Evolutionary conservation across 1,139 yeast genomes (phyloP).

Genomic region (Pichia sp.): DNA sequence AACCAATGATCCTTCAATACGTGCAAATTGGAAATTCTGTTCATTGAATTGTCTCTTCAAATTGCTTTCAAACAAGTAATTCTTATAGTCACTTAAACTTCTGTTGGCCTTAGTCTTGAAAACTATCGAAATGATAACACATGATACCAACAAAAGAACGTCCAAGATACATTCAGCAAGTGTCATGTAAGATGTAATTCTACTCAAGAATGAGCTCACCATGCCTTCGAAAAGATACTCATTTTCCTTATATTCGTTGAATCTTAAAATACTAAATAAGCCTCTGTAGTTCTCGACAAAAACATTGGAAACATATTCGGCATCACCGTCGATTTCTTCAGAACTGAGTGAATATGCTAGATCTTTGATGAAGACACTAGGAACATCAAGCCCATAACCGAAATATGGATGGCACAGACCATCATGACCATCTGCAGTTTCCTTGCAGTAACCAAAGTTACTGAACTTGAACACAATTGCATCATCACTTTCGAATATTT

Average conservation of each 20-base stretch:
- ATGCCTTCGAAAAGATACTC: slow-evolving; percentile 3
- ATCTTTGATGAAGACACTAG: slow-evolving; percentile 47
- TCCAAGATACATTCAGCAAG: slow-evolving; percentile 16
- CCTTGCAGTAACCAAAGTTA: slow-evolving; percentile 50
- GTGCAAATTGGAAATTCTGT: background rate
- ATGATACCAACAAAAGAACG: slow-evolving; percentile 15
- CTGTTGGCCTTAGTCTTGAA: slow-evolving; percentile 12
- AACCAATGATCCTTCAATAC: background rate
- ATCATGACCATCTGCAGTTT: slow-evolving; percentile 26
- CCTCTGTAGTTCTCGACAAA: slow-evolving; percentile 32
- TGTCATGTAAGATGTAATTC: slow-evolving; percentile 13
- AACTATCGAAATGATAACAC: slow-evolving; percentile 17
- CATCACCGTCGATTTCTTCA: slow-evolving; percentile 39
- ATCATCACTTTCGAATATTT: slow-evolving; percentile 6
- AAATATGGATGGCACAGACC: slow-evolving; percentile 34
- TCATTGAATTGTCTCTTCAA: slow-evolving; percentile 5
- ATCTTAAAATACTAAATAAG: slow-evolving; percentile 12
- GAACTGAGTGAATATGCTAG: slow-evolving; percentile 47
- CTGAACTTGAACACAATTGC: slow-evolving; percentile 38
- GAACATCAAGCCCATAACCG: slow-evolving; percentile 45
- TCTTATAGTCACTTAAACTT: slow-evolving; percentile 3
- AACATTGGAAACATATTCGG: slow-evolving; percentile 41
- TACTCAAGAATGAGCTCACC: slow-evolving; percentile 9
- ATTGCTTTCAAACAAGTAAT: slow-evolving; percentile 7
- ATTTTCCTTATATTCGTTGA: background rate